Evolutionary conservation across 441 rosid genomes (phyloP).

Genomic region (Dalechampia spathulata): DNA sequence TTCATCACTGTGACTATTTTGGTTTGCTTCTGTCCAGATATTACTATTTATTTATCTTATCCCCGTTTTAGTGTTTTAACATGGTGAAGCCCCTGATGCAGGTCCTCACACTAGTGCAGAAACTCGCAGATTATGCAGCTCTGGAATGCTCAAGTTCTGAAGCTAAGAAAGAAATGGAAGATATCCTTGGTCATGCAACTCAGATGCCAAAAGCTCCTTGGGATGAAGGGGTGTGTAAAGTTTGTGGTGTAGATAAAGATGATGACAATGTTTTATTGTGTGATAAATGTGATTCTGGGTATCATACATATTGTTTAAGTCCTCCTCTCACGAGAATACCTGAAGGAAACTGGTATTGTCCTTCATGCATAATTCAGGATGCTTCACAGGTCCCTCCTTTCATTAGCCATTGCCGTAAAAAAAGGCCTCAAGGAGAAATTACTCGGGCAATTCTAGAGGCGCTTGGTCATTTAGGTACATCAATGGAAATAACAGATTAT

Average conservation of each 20-base stretch:
- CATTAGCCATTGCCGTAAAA: slow-evolving; percentile 17
- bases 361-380: slow-evolving; percentile 35
- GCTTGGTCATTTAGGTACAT: slow-evolving; percentile 27
- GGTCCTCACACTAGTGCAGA: slow-evolving; percentile 39
- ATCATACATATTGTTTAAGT: slow-evolving; percentile 52
- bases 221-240: slow-evolving; percentile 58
- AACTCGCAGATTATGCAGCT: slow-evolving; percentile 24
- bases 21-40: not conserved
- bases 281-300: slow-evolving; percentile 55
- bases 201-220: slow-evolving; percentile 50
- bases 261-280: slow-evolving; percentile 51
- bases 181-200: slow-evolving; percentile 28
- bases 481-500: slow-evolving; percentile 46
- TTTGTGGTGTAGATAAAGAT: slow-evolving; percentile 52
- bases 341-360: slow-evolving; percentile 66
- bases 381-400: slow-evolving; percentile 22
- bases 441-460: slow-evolving; percentile 27
- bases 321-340: slow-evolving; percentile 56
- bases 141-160: slow-evolving; percentile 31
- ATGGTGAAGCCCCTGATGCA: slow-evolving; percentile 22
- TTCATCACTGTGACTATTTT: not conserved
- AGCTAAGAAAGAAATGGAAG: slow-evolving; percentile 36
- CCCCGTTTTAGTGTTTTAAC: slow-evolving; percentile 10
- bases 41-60: not conserved
- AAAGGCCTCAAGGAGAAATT: slow-evolving; percentile 34